Conservation (phyloP, 2,329 filamentous ascomycete genomes). For the Aureobasidium sp. region DNA sequence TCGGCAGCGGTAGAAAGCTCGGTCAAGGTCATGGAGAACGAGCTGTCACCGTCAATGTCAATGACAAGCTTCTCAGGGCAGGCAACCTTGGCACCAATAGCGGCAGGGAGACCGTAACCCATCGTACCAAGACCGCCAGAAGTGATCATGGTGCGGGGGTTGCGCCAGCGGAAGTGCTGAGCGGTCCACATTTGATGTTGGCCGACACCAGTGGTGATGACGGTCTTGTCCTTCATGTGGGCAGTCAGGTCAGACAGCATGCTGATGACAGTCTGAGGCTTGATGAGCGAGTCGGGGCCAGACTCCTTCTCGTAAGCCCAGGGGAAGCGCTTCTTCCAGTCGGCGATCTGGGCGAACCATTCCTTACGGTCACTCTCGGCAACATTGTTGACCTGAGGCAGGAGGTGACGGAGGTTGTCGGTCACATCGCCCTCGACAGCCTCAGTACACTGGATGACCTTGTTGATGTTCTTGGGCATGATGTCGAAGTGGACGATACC, state of each 20-base stretch:
- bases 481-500: slow-evolving; percentile 98
- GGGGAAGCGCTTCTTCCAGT: slow-evolving; percentile 89
- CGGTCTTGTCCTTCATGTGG: slow-evolving; percentile 69
- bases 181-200: slow-evolving; percentile 99
- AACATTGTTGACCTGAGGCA: slow-evolving; percentile 61
- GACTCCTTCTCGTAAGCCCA: slow-evolving; percentile 70
- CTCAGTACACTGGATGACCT: slow-evolving; percentile 93
- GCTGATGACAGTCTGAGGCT: slow-evolving; percentile 88
- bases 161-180: slow-evolving; percentile 91
- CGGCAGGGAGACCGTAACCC: slow-evolving; percentile 89
- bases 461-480: slow-evolving; percentile 99
- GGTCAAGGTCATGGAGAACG: slow-evolving; percentile 96
- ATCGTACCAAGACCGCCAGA: slow-evolving; percentile 93
- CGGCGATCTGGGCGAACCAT: slow-evolving; percentile 84
- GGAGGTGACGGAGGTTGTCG: slow-evolving; percentile 63
- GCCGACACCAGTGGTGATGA: slow-evolving; percentile 89
- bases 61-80: slow-evolving; percentile 76
- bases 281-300: slow-evolving; percentile 70
- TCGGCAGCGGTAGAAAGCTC: slow-evolving; percentile 89
- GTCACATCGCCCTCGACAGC: slow-evolving; percentile 90
- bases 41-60: slow-evolving; percentile 97
- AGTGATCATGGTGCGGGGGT: slow-evolving; percentile 89
- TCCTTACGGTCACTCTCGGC: slow-evolving; percentile 59
- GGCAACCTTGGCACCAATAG: slow-evolving; percentile 90
- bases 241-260: slow-evolving; percentile 79